A percentile compares a stretch with the other conserved stretches of the same genome.
These are phyloP conservation scores for Orbilia ellipsospora DNA, from an alignment of 2,329 filamentous ascomycete genomes.

Conservation along the genomic window DNA sequence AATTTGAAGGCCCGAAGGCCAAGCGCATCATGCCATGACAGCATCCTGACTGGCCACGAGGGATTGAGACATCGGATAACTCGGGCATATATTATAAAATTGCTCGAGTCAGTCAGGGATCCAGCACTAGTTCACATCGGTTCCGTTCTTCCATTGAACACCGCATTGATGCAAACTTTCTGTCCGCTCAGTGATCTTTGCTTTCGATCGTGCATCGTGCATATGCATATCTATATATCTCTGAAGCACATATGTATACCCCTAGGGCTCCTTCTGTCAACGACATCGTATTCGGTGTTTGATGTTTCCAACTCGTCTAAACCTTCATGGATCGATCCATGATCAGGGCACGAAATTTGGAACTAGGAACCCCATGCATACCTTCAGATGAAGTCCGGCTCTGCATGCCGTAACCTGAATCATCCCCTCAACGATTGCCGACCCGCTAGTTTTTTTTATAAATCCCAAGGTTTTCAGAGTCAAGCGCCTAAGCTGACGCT, in stretches of 20 bases:
- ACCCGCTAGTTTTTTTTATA: slow-evolving; percentile 13
- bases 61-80: slow-evolving; percentile 42
- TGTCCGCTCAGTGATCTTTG: neutral
- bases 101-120: slow-evolving; percentile 17
- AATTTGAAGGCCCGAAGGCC: slow-evolving; percentile 14
- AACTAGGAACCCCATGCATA: slow-evolving; percentile 47
- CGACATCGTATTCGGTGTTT: neutral
- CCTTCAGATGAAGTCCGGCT: slow-evolving; percentile 27
- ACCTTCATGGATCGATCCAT: slow-evolving; percentile 3
- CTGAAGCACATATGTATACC: neutral
- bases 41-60: slow-evolving; percentile 37
- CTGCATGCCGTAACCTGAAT: slow-evolving; percentile 27
- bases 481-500: neutral
- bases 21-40: slow-evolving; percentile 2
- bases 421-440: slow-evolving; percentile 31
- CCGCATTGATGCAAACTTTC: neutral
- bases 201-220: slow-evolving; percentile 3
- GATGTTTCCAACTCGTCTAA: slow-evolving; percentile 10
- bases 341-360: slow-evolving; percentile 21
- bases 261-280: neutral
- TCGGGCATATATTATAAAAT: slow-evolving; percentile 3
- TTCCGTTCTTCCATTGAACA: neutral
- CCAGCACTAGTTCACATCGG: neutral
- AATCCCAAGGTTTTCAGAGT: neutral
- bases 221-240: neutral